Conservation (phyloP, 2,329 filamentous ascomycete genomes). For the Cordyceps tenuipes region DNA sequence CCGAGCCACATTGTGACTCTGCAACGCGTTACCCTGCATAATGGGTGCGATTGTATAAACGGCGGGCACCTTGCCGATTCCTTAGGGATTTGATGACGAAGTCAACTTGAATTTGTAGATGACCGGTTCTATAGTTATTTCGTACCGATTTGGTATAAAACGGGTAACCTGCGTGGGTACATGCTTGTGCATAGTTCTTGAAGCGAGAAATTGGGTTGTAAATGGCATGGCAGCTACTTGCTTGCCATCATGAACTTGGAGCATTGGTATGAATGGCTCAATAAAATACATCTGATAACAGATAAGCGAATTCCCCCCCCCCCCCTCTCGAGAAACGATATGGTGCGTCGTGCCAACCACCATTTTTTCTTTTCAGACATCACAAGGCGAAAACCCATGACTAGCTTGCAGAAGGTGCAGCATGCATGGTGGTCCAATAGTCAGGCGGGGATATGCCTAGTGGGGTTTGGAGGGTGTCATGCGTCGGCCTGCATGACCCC, state of each 20-base stretch:
- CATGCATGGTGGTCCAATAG: slow-evolving; percentile 7
- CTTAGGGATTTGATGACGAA: background rate
- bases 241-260: too few relatives aligned
- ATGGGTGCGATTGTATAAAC: too few relatives aligned
- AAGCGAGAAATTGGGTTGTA: too few relatives aligned
- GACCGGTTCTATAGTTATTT: too few relatives aligned
- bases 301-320: too few relatives aligned
- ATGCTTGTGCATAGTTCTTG: too few relatives aligned
- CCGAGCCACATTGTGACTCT: slow-evolving; percentile 1
- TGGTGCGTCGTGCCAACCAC: background rate
- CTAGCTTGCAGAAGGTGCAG: slow-evolving; percentile 4
- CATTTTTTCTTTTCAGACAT: background rate
- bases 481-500: slow-evolving; percentile 9
- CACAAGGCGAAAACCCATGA: slow-evolving; percentile 5
- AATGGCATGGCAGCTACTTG: too few relatives aligned
- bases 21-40: slow-evolving; percentile 1
- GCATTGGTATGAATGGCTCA: too few relatives aligned
- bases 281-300: too few relatives aligned
- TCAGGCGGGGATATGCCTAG: slow-evolving; percentile 1
- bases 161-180: background rate
- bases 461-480: slow-evolving; percentile 6
- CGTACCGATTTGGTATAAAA: background rate
- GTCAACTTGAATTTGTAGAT: background rate
- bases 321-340: too few relatives aligned
- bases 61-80: background rate